Evolutionary conservation across 257 asterid species (phyloP).

Genomic region (Solanum rostratum): DNA sequence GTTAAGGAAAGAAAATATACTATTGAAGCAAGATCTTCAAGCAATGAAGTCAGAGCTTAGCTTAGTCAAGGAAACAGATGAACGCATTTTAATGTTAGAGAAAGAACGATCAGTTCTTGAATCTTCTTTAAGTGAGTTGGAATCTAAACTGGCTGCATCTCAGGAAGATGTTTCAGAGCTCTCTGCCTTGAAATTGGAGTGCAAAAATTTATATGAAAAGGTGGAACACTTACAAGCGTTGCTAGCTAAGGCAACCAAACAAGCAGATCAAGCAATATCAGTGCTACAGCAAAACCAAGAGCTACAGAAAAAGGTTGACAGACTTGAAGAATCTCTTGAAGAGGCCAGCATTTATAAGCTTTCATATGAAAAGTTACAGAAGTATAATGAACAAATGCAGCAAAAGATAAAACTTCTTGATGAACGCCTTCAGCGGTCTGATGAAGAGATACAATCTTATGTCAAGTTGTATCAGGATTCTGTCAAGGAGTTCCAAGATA

Average conservation of each 20-base stretch:
- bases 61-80: slow-evolving; percentile 50
- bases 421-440: slow-evolving; percentile 75
- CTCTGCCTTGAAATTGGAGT: slow-evolving; percentile 51
- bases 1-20: slow-evolving; percentile 54
- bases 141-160: slow-evolving; percentile 59
- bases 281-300: slow-evolving; percentile 86
- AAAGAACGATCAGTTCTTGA: slow-evolving; percentile 51
- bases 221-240: slow-evolving; percentile 59
- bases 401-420: slow-evolving; percentile 70
- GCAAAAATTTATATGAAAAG: slow-evolving; percentile 54
- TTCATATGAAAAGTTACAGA: slow-evolving; percentile 77
- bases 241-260: slow-evolving; percentile 61
- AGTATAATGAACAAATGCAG: slow-evolving; percentile 66
- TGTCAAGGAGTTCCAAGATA: slow-evolving; percentile 82
- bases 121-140: slow-evolving; percentile 58
- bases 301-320: slow-evolving; percentile 67
- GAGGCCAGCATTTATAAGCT: slow-evolving; percentile 62
- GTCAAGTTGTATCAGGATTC: slow-evolving; percentile 74
- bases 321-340: slow-evolving; percentile 71
- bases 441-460: slow-evolving; percentile 69
- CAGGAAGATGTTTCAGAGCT: slow-evolving; percentile 54
- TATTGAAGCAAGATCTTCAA: slow-evolving; percentile 60
- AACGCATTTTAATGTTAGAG: slow-evolving; percentile 53
- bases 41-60: slow-evolving; percentile 46
- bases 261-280: slow-evolving; percentile 63